These are phyloP conservation scores for Rhizopus delemar DNA, from an alignment of 371 early-diverging fungal genomes.

Conservation along the genomic window DNA sequence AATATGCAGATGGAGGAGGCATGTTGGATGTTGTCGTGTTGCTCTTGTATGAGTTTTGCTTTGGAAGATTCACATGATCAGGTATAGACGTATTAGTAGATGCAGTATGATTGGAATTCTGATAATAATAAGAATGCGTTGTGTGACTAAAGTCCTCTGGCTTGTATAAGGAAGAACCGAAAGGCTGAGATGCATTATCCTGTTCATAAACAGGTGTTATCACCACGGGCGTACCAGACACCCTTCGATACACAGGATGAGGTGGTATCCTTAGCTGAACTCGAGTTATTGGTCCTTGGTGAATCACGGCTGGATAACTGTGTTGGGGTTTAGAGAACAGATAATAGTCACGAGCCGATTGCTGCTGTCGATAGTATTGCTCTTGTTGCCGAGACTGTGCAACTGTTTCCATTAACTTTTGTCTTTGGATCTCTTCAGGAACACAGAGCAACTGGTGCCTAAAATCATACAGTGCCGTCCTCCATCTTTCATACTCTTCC, in stretches of 20 bases:
- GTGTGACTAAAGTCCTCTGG: conserved; percentile 1
- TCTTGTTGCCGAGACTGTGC: conserved; percentile 9
- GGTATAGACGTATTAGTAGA: background rate
- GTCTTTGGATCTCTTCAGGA: conserved; percentile 23
- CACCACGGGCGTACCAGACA: background rate
- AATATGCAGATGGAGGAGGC: background rate
- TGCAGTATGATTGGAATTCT: background rate
- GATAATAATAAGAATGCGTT: background rate
- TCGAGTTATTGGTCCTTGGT: conserved; percentile 19
- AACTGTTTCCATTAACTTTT: conserved; percentile 27
- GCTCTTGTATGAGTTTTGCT: background rate
- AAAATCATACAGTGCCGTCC: conserved; percentile 33
- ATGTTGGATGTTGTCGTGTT: background rate
- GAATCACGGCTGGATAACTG: conserved; percentile 15
- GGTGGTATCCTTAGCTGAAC: conserved; percentile 24
- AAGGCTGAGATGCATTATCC: background rate
- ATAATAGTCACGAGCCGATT: conserved; percentile 4
- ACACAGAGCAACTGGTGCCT: conserved; percentile 27
- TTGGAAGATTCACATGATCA: background rate
- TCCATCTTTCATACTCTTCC: conserved; percentile 55
- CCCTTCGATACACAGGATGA: conserved; percentile 15
- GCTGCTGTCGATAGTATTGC: background rate
- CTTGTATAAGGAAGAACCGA: too few species aligned
- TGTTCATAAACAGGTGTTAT: background rate
- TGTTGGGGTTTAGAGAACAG: conserved; percentile 21